Base-by-base conservation (phyloP, 129 eudicot species). In the Arctium lappa region DNA sequence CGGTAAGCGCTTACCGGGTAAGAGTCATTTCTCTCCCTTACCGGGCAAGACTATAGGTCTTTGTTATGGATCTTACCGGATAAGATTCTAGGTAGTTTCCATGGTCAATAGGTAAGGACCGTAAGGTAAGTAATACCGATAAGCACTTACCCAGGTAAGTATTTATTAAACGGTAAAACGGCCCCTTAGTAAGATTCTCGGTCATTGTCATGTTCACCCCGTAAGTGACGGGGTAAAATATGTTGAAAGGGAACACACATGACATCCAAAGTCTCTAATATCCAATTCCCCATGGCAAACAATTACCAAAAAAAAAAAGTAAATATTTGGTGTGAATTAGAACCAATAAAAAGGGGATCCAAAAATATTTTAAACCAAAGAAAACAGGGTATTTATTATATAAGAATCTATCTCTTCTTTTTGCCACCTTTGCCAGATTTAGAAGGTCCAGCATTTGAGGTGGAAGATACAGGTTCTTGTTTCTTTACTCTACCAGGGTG, bases 401-500 rank as follows among this genome's bases (percentile, higher is more conserved):
- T 4, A 16, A 72, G n/a, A 76, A 30, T 44, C 80, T 91, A 89
- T 81, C 90, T 84, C 83, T 85, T 91, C 93, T 91, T 91, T 78
- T 42, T 91, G 16, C 97, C 93, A 60, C 90, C 93, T 79, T 89
- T 89, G 38, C 88, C 90, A 42, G 95, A 87, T 86, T 91, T 91
- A 1, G 97, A 85, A 69, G 90, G 60, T 27, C 86, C 89, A 34
- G 89, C 88, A 68, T 85, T 76, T 10, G 93, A 89, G 69, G 89
- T 81, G 1, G 9, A 37, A 4, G 93, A 44, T 8, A 87, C 88
- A 74, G 91, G 78, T 85, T 88, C 93, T 74, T 86, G 93, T 79
- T 91, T 91, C 88, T 87, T 91, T 10, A 84, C 86, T 73, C 93
- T 86, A 40, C 93, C 93, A 27, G 91, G 88, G 76, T 91, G 96